Base-by-base conservation (phyloP, 805 yeast genomes). In the Yarrowia porcina region DNA sequence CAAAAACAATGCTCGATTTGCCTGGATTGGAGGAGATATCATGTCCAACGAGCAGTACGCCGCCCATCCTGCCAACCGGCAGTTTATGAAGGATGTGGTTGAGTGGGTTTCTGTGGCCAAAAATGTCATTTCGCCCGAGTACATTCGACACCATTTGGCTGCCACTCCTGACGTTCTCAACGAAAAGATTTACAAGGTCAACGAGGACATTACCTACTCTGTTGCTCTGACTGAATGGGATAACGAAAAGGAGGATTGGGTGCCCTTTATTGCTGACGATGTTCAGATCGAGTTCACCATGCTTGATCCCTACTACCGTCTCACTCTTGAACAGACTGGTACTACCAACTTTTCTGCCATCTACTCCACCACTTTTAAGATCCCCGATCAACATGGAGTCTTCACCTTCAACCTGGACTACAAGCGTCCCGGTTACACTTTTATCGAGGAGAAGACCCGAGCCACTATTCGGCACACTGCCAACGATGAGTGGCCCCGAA, bases 331-430 rank as follows among this genome's bases (percentile, higher is more conserved):
- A 18, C 79, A 81, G 28, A 71, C 77, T 45, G 78, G 78, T 10
- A 73, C 77, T 2, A 62, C 70, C 1, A 73, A 76, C 12, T 42
- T 68, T n/a, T 70, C 69, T 2, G 74, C 77, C 5, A 74, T 80
- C n/a, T 86, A 84, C 70, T 70, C 80, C 39, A 76, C 72, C 52
- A 72, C 77, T 18, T 90, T 94, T 75, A 81, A 80, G 50, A 75
- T 90, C 38, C 99, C 99, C 21, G 97, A 93, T 74, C 97, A 91
- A 71, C 97, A 94, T 75, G 99, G 99, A 64, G 88, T 94, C 82
- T 94, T 91, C 77, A 89, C 97, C 1, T 91, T 89, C 73, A 80
- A 81, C 65, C 80, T 88, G 49, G 87, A 88, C 69, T 92, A 92
- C 78, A 82, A 82, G 73, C 85, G 96, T 71, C 78, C 83, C 13